Evolutionary conservation across 148 eudicot genomes (phyloP), one percentile per base, ranked within the genome.

Genomic region (Rhododendron ferrugineum): DNA sequence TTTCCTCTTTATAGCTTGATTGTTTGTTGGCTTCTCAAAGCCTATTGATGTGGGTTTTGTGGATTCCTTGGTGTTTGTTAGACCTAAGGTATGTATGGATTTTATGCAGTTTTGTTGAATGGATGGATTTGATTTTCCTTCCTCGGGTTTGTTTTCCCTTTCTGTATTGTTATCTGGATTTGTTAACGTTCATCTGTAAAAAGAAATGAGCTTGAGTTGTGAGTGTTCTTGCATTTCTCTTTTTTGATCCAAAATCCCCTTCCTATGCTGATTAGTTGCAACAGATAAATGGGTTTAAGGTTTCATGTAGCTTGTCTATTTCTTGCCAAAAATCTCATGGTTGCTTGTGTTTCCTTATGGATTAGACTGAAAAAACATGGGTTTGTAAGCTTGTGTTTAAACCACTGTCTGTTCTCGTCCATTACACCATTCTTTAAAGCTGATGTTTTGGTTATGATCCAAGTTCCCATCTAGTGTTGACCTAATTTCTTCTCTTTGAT

Each of bases 201-300:
- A 66, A 66, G 46, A 60, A 46, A 64, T 47, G 62, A 49, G 20
- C 52, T 64, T 37, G 32, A 64, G 32, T 64, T 9, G 72, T 64
- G 72, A 26, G 8, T 64, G 30, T 64, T 26, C 13, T 64, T 9
- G 10, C 56, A 36, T 42, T 83, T 68, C 77, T 83, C 14, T 1
- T 68, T 70, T 68, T 70, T 62, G 34, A 68, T 42, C 22, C 34
- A 18, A 56, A 60, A 36, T 5, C 40, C 49, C 9, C 22, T 34
- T 7, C 49, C 77, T 82, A 11, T 82, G 58, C 84, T 23, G 49
- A 50, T 86, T 82, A 77, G 18, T 68, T 50, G 44, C 85, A 64
- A n/a, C 37, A 42, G 76, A 37, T 66, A 7, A 44, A 82, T 62
- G 28, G 37, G 18, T 36, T 34, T 68, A 11, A 34, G 78, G 26